phyloP scores from a whole-genome alignment of 805 yeast species.

The Citeromyces matritensis region DNA sequence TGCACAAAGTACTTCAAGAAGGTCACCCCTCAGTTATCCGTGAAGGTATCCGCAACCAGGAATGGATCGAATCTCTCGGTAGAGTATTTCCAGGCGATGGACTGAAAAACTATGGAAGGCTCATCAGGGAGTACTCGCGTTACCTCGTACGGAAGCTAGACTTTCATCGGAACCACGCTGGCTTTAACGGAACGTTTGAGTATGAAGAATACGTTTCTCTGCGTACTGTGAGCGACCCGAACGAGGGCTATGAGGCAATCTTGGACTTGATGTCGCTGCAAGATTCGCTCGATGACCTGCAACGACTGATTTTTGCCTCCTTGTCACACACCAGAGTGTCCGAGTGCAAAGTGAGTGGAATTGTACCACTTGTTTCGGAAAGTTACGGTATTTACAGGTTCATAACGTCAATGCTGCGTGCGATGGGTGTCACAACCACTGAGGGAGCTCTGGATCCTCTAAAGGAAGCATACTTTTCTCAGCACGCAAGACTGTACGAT shows the following conservation, averaged over 20 bases:
- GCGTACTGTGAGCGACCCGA: constrained; percentile 80
- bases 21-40: constrained; percentile 81
- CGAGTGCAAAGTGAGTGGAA: constrained; percentile 73
- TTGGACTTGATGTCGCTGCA: constrained; percentile 76
- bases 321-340: constrained; percentile 40
- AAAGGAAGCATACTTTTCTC: constrained; percentile 53
- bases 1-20: constrained; percentile 91
- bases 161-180: constrained; percentile 75
- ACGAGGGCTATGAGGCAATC: constrained; percentile 87
- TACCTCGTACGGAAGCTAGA: constrained; percentile 59
- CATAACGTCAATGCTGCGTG: constrained; percentile 79
- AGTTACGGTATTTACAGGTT: constrained; percentile 88
- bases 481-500: constrained; percentile 56
- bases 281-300: constrained; percentile 69
- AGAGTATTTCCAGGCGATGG: constrained; percentile 32
- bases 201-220: constrained; percentile 89
- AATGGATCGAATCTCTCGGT: constrained; percentile 64
- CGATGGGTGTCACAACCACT: constrained; percentile 59
- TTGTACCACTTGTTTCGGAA: constrained; percentile 84
- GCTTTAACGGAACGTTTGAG: constrained; percentile 90
- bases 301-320: constrained; percentile 60
- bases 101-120: constrained; percentile 41
- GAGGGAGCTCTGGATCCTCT: constrained; percentile 58
- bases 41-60: constrained; percentile 67
- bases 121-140: constrained; percentile 64